Base-by-base conservation (phyloP, 495 filamentous ascomycete genomes). In the Glutinoglossum americanum region DNA sequence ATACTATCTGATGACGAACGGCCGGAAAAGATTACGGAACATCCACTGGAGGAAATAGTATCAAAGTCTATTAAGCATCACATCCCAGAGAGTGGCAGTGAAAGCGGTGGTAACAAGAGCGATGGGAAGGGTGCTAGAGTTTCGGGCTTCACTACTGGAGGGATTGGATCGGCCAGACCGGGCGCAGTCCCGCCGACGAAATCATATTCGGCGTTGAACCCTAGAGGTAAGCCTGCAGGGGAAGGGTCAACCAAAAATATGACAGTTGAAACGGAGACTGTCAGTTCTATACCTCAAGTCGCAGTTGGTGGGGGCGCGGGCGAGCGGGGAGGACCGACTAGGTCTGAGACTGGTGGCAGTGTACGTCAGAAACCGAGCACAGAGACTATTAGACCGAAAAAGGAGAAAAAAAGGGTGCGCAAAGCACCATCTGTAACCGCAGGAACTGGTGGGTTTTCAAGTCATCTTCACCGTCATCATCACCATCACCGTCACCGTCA, bases 261-360 rank as follows among this genome's bases (percentile, higher is more conserved):
- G 92, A 96, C 86, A 39, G 90, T 98, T 13, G 92, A 98, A 70
- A 97, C 92, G 3, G 92, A 98, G 71, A 93, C 88, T 4, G 93
- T 98, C 53, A 84, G 78, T 35, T 90, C 92, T 17, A 85, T 95
- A 35, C 88, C 87, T 6, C 90, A 93, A 64, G 80, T 93, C n/a
- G 83, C 86, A 13, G 68, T 93, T 32, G 81, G 82, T 26, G 76
- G 83, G 27, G 83, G 75, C 15, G 71, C 77, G 5, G 80, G 79
- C 26, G 78, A 83, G 44, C 79, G 83, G 61, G 76, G 76, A 27
- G 69, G 57, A 11, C 68, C 72, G 13, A 67, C 71, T 21, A 73
- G 79, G 37, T 68, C 67, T 11, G 80, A 83, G 17, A 71, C 75
- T 19, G 75, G 74, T 60, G 84, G 82, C 28, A 94, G 85, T 62